Evolutionary conservation across 139 green algal species (phyloP).

Genomic region (Ettlia oleoabundans): DNA sequence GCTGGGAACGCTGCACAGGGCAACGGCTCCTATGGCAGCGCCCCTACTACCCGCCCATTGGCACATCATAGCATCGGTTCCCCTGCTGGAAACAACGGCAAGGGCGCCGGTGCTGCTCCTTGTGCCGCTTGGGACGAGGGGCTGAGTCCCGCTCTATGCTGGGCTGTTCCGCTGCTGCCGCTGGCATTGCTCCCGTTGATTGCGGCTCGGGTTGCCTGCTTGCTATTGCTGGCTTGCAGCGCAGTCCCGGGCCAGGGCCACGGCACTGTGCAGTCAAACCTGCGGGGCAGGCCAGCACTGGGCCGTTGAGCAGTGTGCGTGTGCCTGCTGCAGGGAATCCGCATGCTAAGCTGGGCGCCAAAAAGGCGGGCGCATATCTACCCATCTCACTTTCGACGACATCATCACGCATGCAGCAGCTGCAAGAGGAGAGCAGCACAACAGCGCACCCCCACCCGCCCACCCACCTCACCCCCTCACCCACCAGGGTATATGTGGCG

Average conservation of each 20-base stretch:
- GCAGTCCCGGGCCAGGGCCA: constrained; percentile 18
- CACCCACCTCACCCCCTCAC: not conserved
- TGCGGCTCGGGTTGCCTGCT: not conserved
- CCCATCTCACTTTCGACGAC: too few species aligned
- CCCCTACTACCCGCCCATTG: too few species aligned
- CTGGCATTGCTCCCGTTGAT: not conserved
- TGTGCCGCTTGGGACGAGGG: too few species aligned
- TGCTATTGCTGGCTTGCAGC: too few species aligned
- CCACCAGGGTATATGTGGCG: not conserved
- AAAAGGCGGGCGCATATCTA: too few species aligned
- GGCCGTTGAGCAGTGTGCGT: not conserved
- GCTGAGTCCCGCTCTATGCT: too few species aligned
- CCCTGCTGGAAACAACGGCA: too few species aligned
- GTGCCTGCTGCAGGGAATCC: not conserved
- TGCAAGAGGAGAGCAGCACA: not conserved
- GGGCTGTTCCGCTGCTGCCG: not conserved
- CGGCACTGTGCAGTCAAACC: constrained; percentile 16
- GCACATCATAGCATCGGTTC: too few species aligned
- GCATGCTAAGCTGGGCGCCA: too few species aligned
- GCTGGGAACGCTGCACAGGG: too few species aligned
- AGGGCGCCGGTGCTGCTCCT: too few species aligned
- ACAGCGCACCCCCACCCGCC: not conserved
- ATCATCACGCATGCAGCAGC: not conserved
- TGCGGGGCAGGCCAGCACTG: not conserved
- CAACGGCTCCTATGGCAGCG: too few species aligned